A percentile compares a stretch with the other conserved stretches of the same genome.
Evolutionary conservation across 257 asterid species (phyloP).

Genomic region (Anisodus acutangulus): DNA sequence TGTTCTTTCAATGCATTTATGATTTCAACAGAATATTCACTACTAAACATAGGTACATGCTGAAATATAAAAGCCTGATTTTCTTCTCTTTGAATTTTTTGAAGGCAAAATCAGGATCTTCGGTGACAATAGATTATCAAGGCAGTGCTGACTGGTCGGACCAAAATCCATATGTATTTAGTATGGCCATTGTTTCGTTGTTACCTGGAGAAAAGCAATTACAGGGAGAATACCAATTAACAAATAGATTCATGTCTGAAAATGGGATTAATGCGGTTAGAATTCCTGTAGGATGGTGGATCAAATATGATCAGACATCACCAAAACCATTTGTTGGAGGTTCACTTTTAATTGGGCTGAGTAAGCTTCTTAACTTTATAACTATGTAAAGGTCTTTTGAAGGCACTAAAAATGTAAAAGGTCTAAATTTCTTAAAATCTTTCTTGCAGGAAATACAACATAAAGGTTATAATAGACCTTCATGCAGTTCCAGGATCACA

Average conservation of each 20-base stretch:
- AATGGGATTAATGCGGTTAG: slow-evolving; percentile 52
- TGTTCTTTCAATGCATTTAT: not conserved
- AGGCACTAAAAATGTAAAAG: too few species aligned
- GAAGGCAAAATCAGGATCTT: slow-evolving; percentile 25
- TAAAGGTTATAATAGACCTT: slow-evolving; percentile 58
- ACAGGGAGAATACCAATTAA: too few species aligned
- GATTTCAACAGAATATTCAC: too few species aligned
- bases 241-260: slow-evolving; percentile 40
- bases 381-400: not conserved
- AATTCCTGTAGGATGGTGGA: slow-evolving; percentile 60
- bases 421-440: not conserved
- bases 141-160: not conserved
- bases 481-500: slow-evolving; percentile 61
- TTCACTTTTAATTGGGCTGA: slow-evolving; percentile 49
- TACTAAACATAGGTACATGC: too few species aligned
- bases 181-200: too few species aligned
- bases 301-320: slow-evolving; percentile 47
- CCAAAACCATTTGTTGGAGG: slow-evolving; percentile 45
- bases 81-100: not conserved
- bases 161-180: too few species aligned
- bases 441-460: slow-evolving; percentile 43
- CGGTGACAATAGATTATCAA: slow-evolving; percentile 15
- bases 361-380: slow-evolving; percentile 36
- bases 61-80: too few species aligned
- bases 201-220: too few species aligned